phyloP scores from a whole-genome alignment of 2,329 filamentous ascomycete genomes.

The Aquanectria penicillioides region DNA sequence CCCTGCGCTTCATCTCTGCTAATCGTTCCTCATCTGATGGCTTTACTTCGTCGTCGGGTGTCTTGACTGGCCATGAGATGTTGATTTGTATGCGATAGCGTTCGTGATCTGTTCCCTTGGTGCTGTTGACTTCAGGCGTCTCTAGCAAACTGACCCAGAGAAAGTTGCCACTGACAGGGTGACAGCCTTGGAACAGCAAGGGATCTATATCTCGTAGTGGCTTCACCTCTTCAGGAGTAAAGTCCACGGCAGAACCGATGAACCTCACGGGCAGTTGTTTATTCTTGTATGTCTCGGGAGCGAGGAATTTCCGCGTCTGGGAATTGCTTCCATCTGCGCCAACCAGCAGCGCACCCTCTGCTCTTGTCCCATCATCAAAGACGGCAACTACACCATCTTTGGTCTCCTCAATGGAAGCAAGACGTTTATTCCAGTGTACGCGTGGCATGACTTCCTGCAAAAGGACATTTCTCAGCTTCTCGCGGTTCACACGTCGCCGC shows the following conservation, averaged over 20 bases:
- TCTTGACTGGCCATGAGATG: constrained; percentile 56
- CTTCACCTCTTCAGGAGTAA: constrained; percentile 50
- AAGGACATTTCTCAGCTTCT: constrained; percentile 46
- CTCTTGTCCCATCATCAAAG: constrained; percentile 47
- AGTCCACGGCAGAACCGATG: constrained; percentile 49
- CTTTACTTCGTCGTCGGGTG: constrained; percentile 46
- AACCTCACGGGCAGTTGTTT: constrained; percentile 49
- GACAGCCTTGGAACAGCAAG: constrained; percentile 63
- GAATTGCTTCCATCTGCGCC: constrained; percentile 54
- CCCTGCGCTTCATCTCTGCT: constrained; percentile 52
- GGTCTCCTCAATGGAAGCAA: constrained; percentile 39
- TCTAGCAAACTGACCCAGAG: constrained; percentile 61
- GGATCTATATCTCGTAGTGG: constrained; percentile 60
- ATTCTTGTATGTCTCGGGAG: constrained; percentile 45
- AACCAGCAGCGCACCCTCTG: constrained; percentile 48
- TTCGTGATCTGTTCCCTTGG: constrained; percentile 41
- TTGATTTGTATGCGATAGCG: constrained; percentile 56
- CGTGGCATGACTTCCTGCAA: constrained; percentile 40
- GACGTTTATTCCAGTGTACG: constrained; percentile 46
- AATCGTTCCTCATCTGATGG: constrained; percentile 45
- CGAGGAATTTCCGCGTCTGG: constrained; percentile 47
- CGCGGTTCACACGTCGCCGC: constrained; percentile 49
- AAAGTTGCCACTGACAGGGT: constrained; percentile 60
- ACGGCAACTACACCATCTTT: constrained; percentile 38
- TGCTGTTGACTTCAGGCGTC: constrained; percentile 50